phyloP scores from a whole-genome alignment of 169 alveolate genomes.

The Plasmodium billcollinsi region DNA sequence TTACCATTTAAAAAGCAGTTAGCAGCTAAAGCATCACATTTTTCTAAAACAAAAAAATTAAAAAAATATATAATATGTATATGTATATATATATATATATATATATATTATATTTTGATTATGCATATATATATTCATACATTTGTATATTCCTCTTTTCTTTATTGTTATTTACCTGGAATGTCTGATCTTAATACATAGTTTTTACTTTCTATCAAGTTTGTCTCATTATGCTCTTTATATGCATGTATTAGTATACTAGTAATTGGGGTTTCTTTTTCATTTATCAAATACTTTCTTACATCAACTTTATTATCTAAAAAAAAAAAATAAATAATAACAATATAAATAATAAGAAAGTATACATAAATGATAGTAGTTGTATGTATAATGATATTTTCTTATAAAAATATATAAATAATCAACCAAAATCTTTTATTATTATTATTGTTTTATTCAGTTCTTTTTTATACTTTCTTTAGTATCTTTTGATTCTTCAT shows the following conservation, averaged over 20 bases:
- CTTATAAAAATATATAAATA: not conserved
- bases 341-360: not conserved
- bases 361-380: not conserved
- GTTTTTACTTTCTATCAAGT: conserved; percentile 13
- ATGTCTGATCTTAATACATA: not conserved
- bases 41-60: not conserved
- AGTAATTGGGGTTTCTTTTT: conserved; percentile 11
- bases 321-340: not conserved
- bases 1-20: conserved; percentile 17
- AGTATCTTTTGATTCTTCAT: not conserved
- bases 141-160: not conserved
- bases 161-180: conserved; percentile 1
- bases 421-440: not conserved
- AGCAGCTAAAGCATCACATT: conserved; percentile 14
- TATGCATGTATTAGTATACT: not conserved
- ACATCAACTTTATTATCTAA: conserved; percentile 14
- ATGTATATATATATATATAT: not conserved
- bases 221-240: not conserved
- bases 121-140: not conserved
- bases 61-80: not conserved
- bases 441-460: not conserved
- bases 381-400: not conserved
- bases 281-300: conserved; percentile 5
- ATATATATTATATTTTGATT: not conserved
- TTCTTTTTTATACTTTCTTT: not conserved